Conservation (phyloP, 441 rosid species). For the Populus hybrid region DNA sequence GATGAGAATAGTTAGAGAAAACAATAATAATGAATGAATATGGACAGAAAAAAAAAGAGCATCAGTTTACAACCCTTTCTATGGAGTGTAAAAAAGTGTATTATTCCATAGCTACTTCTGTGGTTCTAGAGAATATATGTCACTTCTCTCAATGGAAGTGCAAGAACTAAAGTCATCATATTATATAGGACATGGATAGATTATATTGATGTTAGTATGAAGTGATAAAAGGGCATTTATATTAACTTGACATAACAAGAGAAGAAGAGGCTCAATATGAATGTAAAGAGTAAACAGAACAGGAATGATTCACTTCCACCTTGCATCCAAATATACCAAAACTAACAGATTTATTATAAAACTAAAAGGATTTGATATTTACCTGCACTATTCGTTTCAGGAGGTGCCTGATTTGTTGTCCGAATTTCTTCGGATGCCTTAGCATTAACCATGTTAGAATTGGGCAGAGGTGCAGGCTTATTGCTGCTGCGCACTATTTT, state of each 20-base stretch:
- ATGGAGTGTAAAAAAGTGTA: background rate
- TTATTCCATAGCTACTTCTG: background rate
- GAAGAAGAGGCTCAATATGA: background rate
- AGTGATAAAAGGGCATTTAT: background rate
- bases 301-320: background rate
- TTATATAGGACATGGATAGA: background rate
- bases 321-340: slow-evolving; percentile 6
- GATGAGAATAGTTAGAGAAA: background rate
- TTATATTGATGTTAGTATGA: background rate
- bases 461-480: slow-evolving; percentile 24
- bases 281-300: background rate
- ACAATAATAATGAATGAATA: background rate
- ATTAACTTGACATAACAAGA: background rate
- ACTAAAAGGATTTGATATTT: background rate
- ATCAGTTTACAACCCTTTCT: background rate
- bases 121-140: background rate
- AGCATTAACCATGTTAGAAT: slow-evolving; percentile 25
- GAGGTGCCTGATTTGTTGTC: slow-evolving; percentile 1
- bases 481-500: slow-evolving; percentile 48
- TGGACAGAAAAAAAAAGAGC: background rate
- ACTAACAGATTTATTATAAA: slow-evolving; percentile 1
- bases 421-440: slow-evolving; percentile 38
- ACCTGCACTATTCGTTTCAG: slow-evolving; percentile 38
- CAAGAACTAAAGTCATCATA: background rate
- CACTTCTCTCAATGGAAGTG: background rate